Percentiles rank a stretch among this genome's conserved stretches.
Evolutionary conservation across 2,329 filamentous ascomycete genomes (phyloP).

Genomic region (Colletotrichum sp.): DNA sequence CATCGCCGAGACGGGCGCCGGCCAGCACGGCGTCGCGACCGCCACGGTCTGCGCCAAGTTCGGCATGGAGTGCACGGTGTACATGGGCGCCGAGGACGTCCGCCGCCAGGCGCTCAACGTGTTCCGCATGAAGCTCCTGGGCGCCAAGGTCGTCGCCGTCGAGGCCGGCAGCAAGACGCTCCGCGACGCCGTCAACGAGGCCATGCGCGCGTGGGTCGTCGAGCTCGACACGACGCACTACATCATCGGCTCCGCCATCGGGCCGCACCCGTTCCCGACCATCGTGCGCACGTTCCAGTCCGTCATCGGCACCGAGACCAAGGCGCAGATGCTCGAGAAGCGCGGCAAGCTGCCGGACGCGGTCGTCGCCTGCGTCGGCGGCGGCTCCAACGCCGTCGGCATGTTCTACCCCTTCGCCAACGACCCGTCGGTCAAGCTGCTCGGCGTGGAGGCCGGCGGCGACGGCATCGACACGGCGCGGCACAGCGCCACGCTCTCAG

Average conservation of each 20-base stretch:
- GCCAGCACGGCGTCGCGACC: conserved; percentile 96
- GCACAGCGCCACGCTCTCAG: conserved; percentile 87
- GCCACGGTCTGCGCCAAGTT: conserved; percentile 98
- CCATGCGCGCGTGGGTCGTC: conserved; percentile 91
- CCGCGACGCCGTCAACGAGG: conserved; percentile 92
- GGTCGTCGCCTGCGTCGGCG: conserved; percentile 95
- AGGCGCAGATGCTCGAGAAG: conserved; percentile 84
- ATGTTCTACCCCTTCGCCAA: conserved; percentile 98
- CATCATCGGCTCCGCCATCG: conserved; percentile 96
- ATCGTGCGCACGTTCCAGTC: conserved; percentile 98
- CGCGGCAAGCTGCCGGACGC: conserved; percentile 92
- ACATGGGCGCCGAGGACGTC: conserved; percentile 98
- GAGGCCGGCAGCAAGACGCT: conserved; percentile 87
- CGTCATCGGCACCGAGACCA: conserved; percentile 94
- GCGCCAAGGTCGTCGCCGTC: conserved; percentile 90
- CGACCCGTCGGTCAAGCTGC: conserved; percentile 82
- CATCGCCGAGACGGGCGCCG: conserved; percentile 96
- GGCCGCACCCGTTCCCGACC: conserved; percentile 95
- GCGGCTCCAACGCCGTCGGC: conserved; percentile 91
- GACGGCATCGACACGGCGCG: conserved; percentile 86
- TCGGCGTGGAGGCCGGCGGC: conserved; percentile 94
- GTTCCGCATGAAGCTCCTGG: conserved; percentile 96
- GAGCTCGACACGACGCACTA: conserved; percentile 95
- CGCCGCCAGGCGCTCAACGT: conserved; percentile 96
- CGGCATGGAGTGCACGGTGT: conserved; percentile 96